These are phyloP conservation scores for Akanthomyces lecanii DNA, from an alignment of 2,329 filamentous ascomycete species.

Conservation along the genomic window DNA sequence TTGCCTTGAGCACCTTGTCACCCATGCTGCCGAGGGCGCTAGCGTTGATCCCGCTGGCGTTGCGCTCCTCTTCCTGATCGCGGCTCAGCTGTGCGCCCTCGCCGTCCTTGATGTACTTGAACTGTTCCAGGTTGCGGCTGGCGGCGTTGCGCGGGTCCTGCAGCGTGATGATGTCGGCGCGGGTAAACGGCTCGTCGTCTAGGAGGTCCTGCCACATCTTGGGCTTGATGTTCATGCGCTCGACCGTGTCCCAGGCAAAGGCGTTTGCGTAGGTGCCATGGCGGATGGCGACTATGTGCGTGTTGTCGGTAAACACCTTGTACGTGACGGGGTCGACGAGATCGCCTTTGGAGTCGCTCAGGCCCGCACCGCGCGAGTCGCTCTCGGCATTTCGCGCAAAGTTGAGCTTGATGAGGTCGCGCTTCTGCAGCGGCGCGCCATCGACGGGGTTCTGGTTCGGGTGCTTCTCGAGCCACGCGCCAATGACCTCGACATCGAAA, in stretches of 20 bases:
- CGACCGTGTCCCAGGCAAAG: slow-evolving; percentile 92
- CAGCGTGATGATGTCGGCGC: slow-evolving; percentile 90
- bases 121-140: slow-evolving; percentile 75
- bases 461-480: slow-evolving; percentile 91
- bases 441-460: slow-evolving; percentile 81
- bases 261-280: slow-evolving; percentile 85
- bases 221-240: slow-evolving; percentile 91
- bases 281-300: slow-evolving; percentile 85
- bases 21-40: slow-evolving; percentile 72
- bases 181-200: slow-evolving; percentile 78
- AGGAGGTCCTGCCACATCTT: slow-evolving; percentile 94
- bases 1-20: slow-evolving; percentile 83
- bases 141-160: slow-evolving; percentile 93
- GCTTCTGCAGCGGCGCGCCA: slow-evolving; percentile 70
- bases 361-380: slow-evolving; percentile 43
- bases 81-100: slow-evolving; percentile 62
- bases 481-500: slow-evolving; percentile 92
- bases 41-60: slow-evolving; percentile 69
- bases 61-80: slow-evolving; percentile 65
- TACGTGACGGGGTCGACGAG: slow-evolving; percentile 95
- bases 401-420: slow-evolving; percentile 84
- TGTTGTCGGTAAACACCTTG: slow-evolving; percentile 97
- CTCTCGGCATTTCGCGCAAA: slow-evolving; percentile 85
- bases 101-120: slow-evolving; percentile 86
- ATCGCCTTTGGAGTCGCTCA: slow-evolving; percentile 61